phyloP scores from a whole-genome alignment of 2,329 filamentous ascomycete genomes.

The Stagonosporopsis chrysanthemi region DNA sequence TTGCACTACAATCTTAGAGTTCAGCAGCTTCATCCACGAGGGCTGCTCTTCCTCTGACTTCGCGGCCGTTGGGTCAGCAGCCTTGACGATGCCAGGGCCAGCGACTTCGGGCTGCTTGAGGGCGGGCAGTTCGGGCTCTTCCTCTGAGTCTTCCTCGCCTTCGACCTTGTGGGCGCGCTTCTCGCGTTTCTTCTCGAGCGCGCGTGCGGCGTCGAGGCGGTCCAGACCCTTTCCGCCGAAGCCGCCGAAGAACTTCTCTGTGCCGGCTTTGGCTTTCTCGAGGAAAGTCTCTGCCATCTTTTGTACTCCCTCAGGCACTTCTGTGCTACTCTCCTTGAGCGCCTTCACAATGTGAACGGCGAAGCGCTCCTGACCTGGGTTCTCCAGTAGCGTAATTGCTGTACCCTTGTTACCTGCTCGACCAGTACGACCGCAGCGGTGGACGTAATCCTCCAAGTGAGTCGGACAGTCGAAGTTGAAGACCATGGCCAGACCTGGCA shows the following conservation, averaged over 20 bases:
- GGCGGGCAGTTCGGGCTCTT: constrained; percentile 67
- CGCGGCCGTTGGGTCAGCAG: constrained; percentile 22
- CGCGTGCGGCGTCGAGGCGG: constrained; percentile 87
- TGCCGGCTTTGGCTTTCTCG: constrained; percentile 90
- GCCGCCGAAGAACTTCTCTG: constrained; percentile 83
- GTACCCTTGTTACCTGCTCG: constrained; percentile 94
- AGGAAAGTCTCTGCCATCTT: constrained; percentile 72
- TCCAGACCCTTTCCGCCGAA: constrained; percentile 97
- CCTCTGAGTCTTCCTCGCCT: constrained; percentile 85
- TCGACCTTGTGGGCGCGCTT: constrained; percentile 80
- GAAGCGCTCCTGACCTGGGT: constrained; percentile 89
- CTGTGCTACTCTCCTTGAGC: constrained; percentile 87
- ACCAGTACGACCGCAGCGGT: constrained; percentile 90
- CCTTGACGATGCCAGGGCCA: constrained; percentile 47
- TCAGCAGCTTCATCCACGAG: constrained; percentile 54
- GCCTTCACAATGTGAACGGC: constrained; percentile 89
- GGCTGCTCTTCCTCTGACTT: constrained; percentile 34
- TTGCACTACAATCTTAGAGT: constrained; percentile 76
- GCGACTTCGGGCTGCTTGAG: constrained; percentile 63
- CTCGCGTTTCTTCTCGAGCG: constrained; percentile 84
- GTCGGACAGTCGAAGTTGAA: constrained; percentile 96
- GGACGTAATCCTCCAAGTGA: constrained; percentile 95
- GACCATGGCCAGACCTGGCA: constrained; percentile 94
- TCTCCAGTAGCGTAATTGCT: constrained; percentile 93
- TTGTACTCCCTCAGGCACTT: constrained; percentile 74